phyloP scores from a whole-genome alignment of 108 stramenopile genomes.

The Fragilaria crotonensis region DNA sequence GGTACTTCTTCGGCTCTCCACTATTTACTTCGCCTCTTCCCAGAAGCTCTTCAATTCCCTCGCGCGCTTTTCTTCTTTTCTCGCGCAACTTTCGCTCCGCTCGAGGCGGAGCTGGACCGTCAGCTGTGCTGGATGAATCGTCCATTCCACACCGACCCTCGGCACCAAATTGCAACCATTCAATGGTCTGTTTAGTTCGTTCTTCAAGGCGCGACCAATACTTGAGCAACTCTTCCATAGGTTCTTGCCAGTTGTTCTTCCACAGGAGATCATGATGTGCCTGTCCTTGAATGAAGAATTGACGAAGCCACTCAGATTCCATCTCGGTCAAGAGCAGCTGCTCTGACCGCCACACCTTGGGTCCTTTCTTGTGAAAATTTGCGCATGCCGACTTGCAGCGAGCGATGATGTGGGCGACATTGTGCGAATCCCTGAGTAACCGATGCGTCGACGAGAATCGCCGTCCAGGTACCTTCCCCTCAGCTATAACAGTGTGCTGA shows the following conservation, averaged over 20 bases:
- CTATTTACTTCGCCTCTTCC: not conserved
- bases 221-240: constrained; percentile 25
- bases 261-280: constrained; percentile 38
- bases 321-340: constrained; percentile 44
- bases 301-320: constrained; percentile 71
- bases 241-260: constrained; percentile 24
- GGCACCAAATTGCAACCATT: constrained; percentile 27
- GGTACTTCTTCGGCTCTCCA: not conserved
- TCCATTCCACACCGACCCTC: constrained; percentile 24
- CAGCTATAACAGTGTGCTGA: constrained; percentile 55
- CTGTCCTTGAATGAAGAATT: constrained; percentile 64
- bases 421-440: constrained; percentile 35
- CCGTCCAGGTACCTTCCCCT: constrained; percentile 10
- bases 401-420: constrained; percentile 25
- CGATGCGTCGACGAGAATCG: constrained; percentile 56
- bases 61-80: constrained; percentile 34
- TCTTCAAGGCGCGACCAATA: constrained; percentile 45
- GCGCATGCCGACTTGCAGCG: constrained; percentile 18
- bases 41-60: constrained; percentile 23
- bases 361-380: constrained; percentile 42
- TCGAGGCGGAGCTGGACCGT: not conserved
- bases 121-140: not conserved
- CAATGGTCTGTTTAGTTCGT: constrained; percentile 36
- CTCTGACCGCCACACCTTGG: constrained; percentile 45
- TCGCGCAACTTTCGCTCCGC: constrained; percentile 32